Base-by-base conservation (phyloP, 2,329 filamentous ascomycete genomes). In the Escovopsis sp. region DNA sequence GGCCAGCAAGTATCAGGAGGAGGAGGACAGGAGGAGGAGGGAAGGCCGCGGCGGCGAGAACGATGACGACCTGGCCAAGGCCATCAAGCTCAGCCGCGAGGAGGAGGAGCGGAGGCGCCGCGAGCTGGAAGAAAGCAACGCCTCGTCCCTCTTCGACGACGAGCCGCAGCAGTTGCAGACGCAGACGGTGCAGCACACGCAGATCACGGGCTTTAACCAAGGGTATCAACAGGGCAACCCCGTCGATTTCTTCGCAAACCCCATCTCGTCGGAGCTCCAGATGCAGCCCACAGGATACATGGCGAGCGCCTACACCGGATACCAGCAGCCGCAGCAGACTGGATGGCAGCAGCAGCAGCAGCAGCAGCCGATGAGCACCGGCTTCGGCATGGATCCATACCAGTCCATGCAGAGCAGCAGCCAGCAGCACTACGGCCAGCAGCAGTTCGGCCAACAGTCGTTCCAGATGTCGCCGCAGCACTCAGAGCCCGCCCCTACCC, bases 191-290 rank as follows among this genome's bases (percentile, higher is more conserved):
- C 85, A 88, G 62, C 77, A 76, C 34, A 96, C 88, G 32, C 85
- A 88, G 62, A 77, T 76, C 34, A 96, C 88, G 12, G 89, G 87
- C 31, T 87, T 86, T 67, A 96, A 95, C 62, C 88, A 94, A 64
- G 89, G 89, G 37, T 98, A 98, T 56, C 88, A 96, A 66, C 91
- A 98, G 64, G 89, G 94, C 57, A 83, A 83, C 43, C 85, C 86
- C 11, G 91, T 98, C 14, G 91, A 98, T 63, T 96, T 93, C 77
- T 91, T 93, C 53, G 91, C 89, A 45, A 98, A 98, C 60, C 86
- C 88, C 11, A 81, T 96, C 54, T 84, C 89, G 44, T 79, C 58
- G 41, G 81, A 84, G 58, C 72, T 81, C 50, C 79, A 88, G 59
- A 72, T 76, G 36, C 87, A 94, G 59, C 81, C 77, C 3, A 93